Conservation (phyloP, 257 asterid genomes). For the Solanum chiquidenum region DNA sequence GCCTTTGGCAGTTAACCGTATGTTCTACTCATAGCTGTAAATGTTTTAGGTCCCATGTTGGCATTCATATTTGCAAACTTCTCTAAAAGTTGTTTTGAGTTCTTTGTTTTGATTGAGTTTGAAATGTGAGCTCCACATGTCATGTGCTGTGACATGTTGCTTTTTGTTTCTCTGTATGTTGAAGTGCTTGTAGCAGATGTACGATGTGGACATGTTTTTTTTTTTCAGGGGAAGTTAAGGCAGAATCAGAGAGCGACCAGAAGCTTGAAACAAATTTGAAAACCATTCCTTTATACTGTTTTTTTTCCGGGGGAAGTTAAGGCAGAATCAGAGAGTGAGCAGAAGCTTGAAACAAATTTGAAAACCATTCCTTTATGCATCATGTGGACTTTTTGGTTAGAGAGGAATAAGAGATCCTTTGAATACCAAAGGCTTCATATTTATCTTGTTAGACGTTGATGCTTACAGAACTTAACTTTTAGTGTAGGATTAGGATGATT, state of each 20-base stretch:
- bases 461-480: not conserved
- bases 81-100: not conserved
- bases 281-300: not conserved
- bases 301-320: not conserved
- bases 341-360: not conserved
- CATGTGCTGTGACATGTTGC: not conserved
- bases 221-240: not conserved
- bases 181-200: not conserved
- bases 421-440: not conserved
- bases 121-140: not conserved
- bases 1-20: conserved; percentile 69
- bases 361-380: not conserved
- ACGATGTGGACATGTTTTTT: not conserved
- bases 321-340: not conserved
- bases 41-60: not conserved
- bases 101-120: not conserved
- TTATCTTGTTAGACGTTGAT: not conserved
- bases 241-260: not conserved
- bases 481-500: not conserved
- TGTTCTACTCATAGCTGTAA: conserved; percentile 11
- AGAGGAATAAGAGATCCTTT: not conserved
- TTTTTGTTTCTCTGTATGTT: not conserved
- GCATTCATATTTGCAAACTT: not conserved
- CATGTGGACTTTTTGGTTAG: not conserved
- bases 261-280: not conserved